Percentiles rank a stretch among this genome's conserved stretches.
Evolutionary conservation across 2,329 filamentous ascomycete genomes (phyloP).

Genomic region (Alternaria tenuissima): DNA sequence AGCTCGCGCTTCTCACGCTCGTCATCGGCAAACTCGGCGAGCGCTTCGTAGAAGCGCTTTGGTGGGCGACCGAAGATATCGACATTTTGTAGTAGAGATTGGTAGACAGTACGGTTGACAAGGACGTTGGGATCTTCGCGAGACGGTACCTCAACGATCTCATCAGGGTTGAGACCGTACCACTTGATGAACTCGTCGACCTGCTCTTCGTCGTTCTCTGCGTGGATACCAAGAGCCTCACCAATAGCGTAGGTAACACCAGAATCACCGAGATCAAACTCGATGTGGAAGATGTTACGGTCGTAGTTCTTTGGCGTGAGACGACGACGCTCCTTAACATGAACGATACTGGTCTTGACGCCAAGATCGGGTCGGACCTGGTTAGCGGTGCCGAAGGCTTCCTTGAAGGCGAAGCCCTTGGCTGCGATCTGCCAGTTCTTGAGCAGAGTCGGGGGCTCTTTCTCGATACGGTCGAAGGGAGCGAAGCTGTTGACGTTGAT

Average conservation of each 20-base stretch:
- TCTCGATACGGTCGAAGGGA: slow-evolving; percentile 77
- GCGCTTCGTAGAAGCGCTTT: slow-evolving; percentile 95
- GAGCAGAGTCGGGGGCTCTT: slow-evolving; percentile 71
- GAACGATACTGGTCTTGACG: slow-evolving; percentile 85
- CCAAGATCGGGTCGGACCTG: slow-evolving; percentile 84
- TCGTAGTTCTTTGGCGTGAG: slow-evolving; percentile 89
- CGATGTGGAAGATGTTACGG: slow-evolving; percentile 99
- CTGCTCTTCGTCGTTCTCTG: slow-evolving; percentile 84
- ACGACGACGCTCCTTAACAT: slow-evolving; percentile 93
- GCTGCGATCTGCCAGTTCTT: slow-evolving; percentile 84
- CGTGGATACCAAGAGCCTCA: slow-evolving; percentile 94
- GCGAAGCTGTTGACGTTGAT: slow-evolving; percentile 84
- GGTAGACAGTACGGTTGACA: slow-evolving; percentile 91
- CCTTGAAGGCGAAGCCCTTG: slow-evolving; percentile 91
- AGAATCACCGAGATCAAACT: slow-evolving; percentile 92
- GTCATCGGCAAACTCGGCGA: slow-evolving; percentile 86
- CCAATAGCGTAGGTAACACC: slow-evolving; percentile 97
- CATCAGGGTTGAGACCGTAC: slow-evolving; percentile 83
- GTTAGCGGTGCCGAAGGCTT: slow-evolving; percentile 80
- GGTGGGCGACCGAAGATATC: slow-evolving; percentile 97
- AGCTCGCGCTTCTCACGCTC: slow-evolving; percentile 84
- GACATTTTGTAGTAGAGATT: slow-evolving; percentile 88
- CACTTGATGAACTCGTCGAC: slow-evolving; percentile 86
- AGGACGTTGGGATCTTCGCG: slow-evolving; percentile 77
- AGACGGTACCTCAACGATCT: slow-evolving; percentile 89